Base-by-base conservation (phyloP, 1,284 basidiomycete species). In the Coriolopsis trogii region DNA sequence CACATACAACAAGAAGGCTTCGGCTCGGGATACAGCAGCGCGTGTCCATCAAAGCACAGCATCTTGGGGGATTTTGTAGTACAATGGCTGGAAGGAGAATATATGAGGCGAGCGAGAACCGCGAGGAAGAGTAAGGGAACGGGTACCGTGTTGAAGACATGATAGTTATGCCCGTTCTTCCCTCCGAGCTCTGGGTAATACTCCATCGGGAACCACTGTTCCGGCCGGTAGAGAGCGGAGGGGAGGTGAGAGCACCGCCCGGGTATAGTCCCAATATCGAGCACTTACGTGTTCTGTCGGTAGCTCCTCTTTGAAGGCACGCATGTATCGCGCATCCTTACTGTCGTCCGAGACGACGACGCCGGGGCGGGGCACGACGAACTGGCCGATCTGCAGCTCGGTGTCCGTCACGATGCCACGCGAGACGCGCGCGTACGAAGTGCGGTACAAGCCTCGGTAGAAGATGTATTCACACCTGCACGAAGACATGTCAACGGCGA, bases 401-500 rank as follows among this genome's bases (percentile, higher is more conserved):
- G 87, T 91, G 59, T 89, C 87, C 25, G 87, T 90, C 52, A 89
- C 82, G 16, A 80, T 82, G 29, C 85, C 84, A 9, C 85, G 79
- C 6, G 87, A 89, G 39, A 90, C 68, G 24, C 87, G 80, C 4
- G 82, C 85, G 62, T 89, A 89, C n/a, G 82, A 78, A 3, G 91
- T 89, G 21, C 91, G 79, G 73, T 93, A 90, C 25, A 94, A 64
- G 2, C 88, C 89, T 16, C 91, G 81, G 69, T 92, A 95, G 21
- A 92, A 74, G 41, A 95, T 90, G 63, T 95, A 95, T 75, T 95
- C 89, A 71, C 93, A 94, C 89, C 89, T 88, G 49, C 59, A 18
- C 18, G 13, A 10, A n/a, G n/a, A n/a, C n/a, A n/a, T n/a, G n/a
- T n/a, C n/a, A n/a, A n/a, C n/a, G n/a, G n/a, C n/a, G n/a, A n/a